Evolutionary conservation across 257 asterid species (phyloP), one percentile per base, ranked within the genome.

Genomic region (Lycium barbarum): DNA sequence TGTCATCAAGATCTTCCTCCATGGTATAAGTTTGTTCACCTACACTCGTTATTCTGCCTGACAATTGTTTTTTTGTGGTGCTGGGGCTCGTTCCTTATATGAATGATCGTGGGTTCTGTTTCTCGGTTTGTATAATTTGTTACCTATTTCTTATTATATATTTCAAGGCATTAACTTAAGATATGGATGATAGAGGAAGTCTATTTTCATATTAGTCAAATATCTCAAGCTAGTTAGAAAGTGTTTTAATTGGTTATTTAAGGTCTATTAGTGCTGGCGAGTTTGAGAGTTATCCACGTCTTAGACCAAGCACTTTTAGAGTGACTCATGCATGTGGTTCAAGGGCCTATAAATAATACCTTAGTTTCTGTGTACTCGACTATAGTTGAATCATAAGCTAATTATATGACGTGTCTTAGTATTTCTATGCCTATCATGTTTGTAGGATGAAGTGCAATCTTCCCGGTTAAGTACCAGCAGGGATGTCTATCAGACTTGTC

Each of bases 371-470:
- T 53, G 47, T 26, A 51, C 65, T 53, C 17, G 26, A 78, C 22
- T 78, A 78, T 7, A 26, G 65, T 78, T 51, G 20, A 6, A 4
- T 26, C 78, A 51, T 78, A 78, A 51, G 47, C 82, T 78, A 51
- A 78, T 78, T 53, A 78, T 53, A 26, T 51, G 65, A 51, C 26
- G 4, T 2, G 20, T 7, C 53, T 33, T 53, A 78, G 26, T 78
- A 51, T 51, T 51, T 78, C 65, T 53, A 4, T 78, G 15, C 82
- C 65, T 26, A 53, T 78, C 65, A 26, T 78, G 65, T 53, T 80
- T 84, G 89, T 84, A 94, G 98, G 98, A 90, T 84, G 97, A 88
- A 84, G 79, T 62, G 71, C 91, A 76, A 66, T 87, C 92, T 83
- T 88, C 94, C 81, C 86, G 80, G 84, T 74, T 88, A 81, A 81